phyloP scores from a whole-genome alignment of 345 rosid species.

The Euphorbia lathyris region DNA sequence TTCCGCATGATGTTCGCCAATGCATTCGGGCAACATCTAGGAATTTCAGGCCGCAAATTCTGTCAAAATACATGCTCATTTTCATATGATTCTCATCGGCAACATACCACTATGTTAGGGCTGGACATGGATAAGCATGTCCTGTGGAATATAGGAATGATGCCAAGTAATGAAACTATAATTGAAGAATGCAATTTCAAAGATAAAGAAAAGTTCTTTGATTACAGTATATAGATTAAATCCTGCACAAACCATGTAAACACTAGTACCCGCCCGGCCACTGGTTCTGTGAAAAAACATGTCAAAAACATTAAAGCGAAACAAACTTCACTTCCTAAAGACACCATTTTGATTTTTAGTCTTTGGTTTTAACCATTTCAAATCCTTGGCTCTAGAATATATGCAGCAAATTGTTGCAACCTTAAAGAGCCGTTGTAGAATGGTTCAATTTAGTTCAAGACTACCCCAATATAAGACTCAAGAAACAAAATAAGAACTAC shows the following conservation, averaged over 20 bases:
- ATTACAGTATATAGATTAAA: background rate
- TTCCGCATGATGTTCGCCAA: constrained; percentile 26
- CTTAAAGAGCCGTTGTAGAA: background rate
- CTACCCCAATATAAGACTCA: background rate
- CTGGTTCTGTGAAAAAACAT: background rate
- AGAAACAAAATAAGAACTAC: background rate
- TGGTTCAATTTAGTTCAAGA: background rate
- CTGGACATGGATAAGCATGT: no score
- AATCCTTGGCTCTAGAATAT: background rate
- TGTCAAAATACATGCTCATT: background rate
- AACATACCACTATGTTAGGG: background rate
- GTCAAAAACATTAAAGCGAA: background rate
- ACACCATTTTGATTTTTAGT: background rate
- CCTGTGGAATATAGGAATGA: no score
- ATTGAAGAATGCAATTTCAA: no score
- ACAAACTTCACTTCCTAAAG: no score
- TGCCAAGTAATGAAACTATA: no score
- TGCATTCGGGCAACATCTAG: constrained; percentile 33
- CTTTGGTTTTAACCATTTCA: background rate
- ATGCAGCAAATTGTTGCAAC: background rate
- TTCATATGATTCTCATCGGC: background rate
- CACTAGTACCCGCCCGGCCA: background rate
- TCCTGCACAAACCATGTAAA: background rate
- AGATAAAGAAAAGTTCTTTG: no score
- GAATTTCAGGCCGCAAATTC: constrained; percentile 31